Conservation (phyloP, 1,284 basidiomycete genomes). For the Ganoderma resinaceum region DNA sequence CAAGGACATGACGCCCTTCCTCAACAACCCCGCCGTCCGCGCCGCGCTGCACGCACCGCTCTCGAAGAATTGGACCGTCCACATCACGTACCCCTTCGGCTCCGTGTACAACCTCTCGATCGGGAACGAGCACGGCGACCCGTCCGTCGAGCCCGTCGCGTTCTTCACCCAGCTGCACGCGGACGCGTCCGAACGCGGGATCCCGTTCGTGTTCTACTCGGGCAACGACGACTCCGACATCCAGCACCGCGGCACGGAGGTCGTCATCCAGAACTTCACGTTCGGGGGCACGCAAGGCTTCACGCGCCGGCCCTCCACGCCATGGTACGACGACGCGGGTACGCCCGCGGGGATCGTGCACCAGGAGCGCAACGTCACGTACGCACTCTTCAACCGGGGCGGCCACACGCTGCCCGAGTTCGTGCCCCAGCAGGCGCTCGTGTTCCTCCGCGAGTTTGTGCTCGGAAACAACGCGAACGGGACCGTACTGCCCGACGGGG, state of each 20-base stretch:
- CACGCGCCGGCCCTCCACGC: constrained; percentile 64
- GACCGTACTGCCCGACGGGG: constrained; percentile 31
- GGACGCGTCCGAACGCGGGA: constrained; percentile 33
- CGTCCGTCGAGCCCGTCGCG: constrained; percentile 45
- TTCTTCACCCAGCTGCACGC: constrained; percentile 40
- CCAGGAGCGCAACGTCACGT: constrained; percentile 42
- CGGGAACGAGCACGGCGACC: constrained; percentile 45
- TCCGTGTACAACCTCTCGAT: constrained; percentile 22
- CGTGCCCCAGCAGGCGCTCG: constrained; percentile 42
- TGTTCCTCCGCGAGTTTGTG: constrained; percentile 41
- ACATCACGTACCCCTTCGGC: constrained; percentile 61
- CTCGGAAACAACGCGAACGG: constrained; percentile 41
- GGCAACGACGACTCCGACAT: constrained; percentile 41
- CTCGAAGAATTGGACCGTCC: constrained; percentile 58
- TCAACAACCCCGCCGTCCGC: constrained; percentile 64
- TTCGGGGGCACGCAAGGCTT: constrained; percentile 74
- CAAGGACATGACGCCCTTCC: constrained; percentile 58
- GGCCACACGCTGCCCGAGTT: constrained; percentile 41
- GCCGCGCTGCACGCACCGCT: constrained; percentile 71
- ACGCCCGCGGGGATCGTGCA: constrained; percentile 42
- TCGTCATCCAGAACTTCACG: constrained; percentile 48
- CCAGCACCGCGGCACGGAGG: constrained; percentile 52
- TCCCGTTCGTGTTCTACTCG: constrained; percentile 41
- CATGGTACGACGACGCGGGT: constrained; percentile 46
- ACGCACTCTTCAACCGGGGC: constrained; percentile 39